These are phyloP conservation scores for Scheffersomyces cryptocercus DNA, from an alignment of 1,139 yeast species.

Conservation along the genomic window DNA sequence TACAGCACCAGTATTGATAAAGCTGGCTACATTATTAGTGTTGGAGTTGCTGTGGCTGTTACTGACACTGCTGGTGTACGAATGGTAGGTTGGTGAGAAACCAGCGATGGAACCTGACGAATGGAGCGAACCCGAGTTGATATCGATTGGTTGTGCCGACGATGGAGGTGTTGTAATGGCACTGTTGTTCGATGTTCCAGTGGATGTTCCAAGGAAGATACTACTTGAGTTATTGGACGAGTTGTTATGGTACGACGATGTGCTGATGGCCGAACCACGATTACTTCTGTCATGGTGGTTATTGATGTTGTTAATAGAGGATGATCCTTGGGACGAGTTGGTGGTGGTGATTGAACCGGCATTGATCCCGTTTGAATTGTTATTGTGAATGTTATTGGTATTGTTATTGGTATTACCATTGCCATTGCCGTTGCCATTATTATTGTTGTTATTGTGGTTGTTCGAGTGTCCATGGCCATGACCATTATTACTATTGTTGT, in stretches of 20 bases:
- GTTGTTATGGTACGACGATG: neutral
- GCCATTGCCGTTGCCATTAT: neutral
- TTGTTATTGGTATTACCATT: neutral
- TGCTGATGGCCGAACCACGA: neutral
- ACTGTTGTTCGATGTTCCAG: neutral
- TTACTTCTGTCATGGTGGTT: neutral
- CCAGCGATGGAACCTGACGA: slow-evolving; percentile 1
- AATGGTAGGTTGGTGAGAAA: slow-evolving; percentile 2
- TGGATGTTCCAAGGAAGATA: neutral
- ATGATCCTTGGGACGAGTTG: neutral
- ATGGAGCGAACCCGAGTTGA: slow-evolving; percentile 3
- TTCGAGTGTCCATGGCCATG: slow-evolving; percentile 1
- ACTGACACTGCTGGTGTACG: slow-evolving; percentile 4
- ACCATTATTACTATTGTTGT: slow-evolving; percentile 3
- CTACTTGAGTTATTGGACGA: neutral
- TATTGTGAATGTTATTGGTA: neutral
- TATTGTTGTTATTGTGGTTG: neutral
- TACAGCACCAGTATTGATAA: slow-evolving; percentile 3
- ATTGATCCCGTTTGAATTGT: neutral
- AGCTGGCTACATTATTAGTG: slow-evolving; percentile 7
- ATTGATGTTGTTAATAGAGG: neutral
- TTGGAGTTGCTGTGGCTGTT: neutral
- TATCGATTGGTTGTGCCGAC: slow-evolving; percentile 17
- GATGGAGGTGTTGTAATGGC: slow-evolving; percentile 1
- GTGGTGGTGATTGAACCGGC: neutral